phyloP scores from a whole-genome alignment of 306 rosid species.

The Comarum palustre region DNA sequence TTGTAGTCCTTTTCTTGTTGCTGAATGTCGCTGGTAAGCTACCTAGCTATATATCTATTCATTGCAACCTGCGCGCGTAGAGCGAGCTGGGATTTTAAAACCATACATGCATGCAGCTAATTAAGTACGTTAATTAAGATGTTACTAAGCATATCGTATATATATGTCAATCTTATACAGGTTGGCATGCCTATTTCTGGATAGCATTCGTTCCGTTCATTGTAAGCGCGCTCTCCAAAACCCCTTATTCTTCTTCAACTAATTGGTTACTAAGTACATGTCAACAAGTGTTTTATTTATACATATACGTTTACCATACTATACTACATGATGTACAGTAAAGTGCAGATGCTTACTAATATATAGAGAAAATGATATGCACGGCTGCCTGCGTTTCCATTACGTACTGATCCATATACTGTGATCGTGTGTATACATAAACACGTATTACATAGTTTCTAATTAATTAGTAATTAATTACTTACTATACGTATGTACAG shows the following conservation, averaged over 20 bases:
- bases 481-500: slow-evolving; percentile 9
- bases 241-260: no score
- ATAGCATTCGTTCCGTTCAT: slow-evolving; percentile 31
- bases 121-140: neutral
- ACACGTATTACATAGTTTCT: no score
- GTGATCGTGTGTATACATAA: no score
- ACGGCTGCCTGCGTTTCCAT: no score
- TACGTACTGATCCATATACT: neutral
- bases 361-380: no score
- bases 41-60: neutral
- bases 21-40: slow-evolving; percentile 33
- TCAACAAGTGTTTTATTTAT: no score
- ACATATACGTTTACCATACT: no score
- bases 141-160: neutral
- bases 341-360: no score
- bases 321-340: no score
- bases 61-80: neutral
- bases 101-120: neutral
- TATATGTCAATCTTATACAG: slow-evolving; percentile 14
- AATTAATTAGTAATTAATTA: no score
- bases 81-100: no score
- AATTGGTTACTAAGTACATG: no score
- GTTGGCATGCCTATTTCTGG: slow-evolving; percentile 38
- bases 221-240: slow-evolving; percentile 21
- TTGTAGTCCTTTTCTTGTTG: slow-evolving; percentile 33